A percentile compares a stretch with the other conserved stretches of the same genome.
phyloP scores from a whole-genome alignment of 2,329 filamentous ascomycete genomes.

The Xylaria sp. region DNA sequence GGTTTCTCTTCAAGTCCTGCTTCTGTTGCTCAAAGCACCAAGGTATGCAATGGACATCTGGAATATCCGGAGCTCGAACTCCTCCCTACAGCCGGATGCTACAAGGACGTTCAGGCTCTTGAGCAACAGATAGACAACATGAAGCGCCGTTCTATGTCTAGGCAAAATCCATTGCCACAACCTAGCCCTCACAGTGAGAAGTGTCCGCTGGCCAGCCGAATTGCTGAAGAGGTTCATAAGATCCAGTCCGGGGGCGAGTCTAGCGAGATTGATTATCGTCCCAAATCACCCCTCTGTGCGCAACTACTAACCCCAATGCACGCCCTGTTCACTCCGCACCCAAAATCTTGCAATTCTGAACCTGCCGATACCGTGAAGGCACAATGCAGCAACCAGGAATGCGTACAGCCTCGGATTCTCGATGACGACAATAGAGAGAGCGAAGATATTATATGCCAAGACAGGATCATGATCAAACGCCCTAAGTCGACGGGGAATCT shows the following conservation, averaged over 20 bases:
- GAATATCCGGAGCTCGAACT: conserved; percentile 36
- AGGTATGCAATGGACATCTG: conserved; percentile 18
- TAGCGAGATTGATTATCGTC: conserved; percentile 4
- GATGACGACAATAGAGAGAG: conserved; percentile 22
- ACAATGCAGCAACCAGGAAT: conserved; percentile 27
- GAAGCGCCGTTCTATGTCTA: conserved; percentile 32
- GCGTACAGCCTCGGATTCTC: conserved; percentile 27
- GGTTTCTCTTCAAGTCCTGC: conserved; percentile 6
- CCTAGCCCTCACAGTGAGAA: conserved; percentile 17
- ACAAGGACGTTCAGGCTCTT: conserved; percentile 31
- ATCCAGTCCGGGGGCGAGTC: conserved; percentile 17
- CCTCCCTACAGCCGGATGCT: conserved; percentile 30
- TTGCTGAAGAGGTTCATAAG: conserved; percentile 28
- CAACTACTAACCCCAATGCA: conserved; percentile 14
- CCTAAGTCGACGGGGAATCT: conserved; percentile 19
- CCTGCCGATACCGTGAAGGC: conserved; percentile 16
- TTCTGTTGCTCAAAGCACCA: conserved; percentile 3
- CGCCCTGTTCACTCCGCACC: conserved; percentile 7
- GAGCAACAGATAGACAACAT: conserved; percentile 31
- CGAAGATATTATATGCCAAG: conserved; percentile 2
- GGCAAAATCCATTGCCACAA: conserved; percentile 19
- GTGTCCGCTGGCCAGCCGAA: conserved; percentile 21
- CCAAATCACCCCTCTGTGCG: background rate
- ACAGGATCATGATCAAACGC: conserved; percentile 11
- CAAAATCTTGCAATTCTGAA: conserved; percentile 15